Conservation (phyloP, 352 stramenopile species). For the Globisporangium paddicum region DNA sequence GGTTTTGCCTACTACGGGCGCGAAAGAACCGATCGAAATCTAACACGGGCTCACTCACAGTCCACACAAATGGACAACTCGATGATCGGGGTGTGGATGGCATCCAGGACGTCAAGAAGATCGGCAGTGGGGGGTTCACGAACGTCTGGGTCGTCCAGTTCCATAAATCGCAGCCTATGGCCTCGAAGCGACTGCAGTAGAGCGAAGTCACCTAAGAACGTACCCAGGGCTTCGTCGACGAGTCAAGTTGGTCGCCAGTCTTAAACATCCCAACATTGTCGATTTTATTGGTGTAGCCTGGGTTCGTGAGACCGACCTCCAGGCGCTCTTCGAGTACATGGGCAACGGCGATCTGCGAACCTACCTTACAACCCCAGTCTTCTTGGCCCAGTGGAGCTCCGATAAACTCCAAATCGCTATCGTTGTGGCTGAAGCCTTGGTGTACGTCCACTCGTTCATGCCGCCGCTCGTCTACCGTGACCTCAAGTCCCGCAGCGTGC, state of each 20-base stretch:
- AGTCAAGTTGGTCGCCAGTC: not conserved
- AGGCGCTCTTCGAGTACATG: constrained; percentile 3
- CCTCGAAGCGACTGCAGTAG: constrained; percentile 7
- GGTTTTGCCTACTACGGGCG: too few relatives aligned
- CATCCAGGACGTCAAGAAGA: constrained; percentile 38
- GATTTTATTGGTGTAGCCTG: not conserved
- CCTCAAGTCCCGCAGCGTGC: constrained; percentile 24
- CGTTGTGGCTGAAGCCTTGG: not conserved
- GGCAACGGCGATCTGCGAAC: not conserved
- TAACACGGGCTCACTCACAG: too few relatives aligned
- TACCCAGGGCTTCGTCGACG: not conserved
- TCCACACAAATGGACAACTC: too few relatives aligned
- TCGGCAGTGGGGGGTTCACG: constrained; percentile 27
- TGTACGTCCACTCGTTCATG: constrained; percentile 12
- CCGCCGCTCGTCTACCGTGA: constrained; percentile 14
- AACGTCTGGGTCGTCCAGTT: constrained; percentile 35
- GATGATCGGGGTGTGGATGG: constrained; percentile 27
- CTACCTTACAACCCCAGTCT: not conserved
- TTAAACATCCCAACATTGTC: not conserved
- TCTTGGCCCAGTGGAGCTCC: not conserved
- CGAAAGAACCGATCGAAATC: too few relatives aligned
- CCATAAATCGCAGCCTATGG: constrained; percentile 16
- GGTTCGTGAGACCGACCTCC: not conserved
- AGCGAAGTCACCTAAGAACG: not conserved
- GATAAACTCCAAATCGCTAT: too few relatives aligned